Conservation (phyloP, 2,329 filamentous ascomycete species). For the Verticillium albo-atrum region DNA sequence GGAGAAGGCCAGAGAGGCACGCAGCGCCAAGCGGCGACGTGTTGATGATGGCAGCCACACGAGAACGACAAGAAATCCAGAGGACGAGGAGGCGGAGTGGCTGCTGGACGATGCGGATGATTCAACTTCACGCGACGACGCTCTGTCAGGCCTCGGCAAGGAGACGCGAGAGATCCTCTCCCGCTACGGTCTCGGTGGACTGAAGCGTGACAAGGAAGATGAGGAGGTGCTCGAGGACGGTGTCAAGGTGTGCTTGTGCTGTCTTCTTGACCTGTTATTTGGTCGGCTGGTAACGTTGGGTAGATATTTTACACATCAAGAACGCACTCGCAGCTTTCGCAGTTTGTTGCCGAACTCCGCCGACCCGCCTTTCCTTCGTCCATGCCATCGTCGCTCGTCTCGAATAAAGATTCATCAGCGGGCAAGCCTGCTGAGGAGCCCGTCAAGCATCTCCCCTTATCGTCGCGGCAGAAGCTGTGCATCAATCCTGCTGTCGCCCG, state of each 20-base stretch:
- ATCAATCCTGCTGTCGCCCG: constrained; percentile 80
- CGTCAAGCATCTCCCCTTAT: constrained; percentile 77
- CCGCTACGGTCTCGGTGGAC: constrained; percentile 48
- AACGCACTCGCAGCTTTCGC: constrained; percentile 86
- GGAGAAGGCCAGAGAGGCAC: constrained; percentile 52
- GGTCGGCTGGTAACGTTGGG: constrained; percentile 22
- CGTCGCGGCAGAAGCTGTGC: constrained; percentile 82
- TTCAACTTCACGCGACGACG: constrained; percentile 25
- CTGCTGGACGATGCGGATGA: constrained; percentile 68
- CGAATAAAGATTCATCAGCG: constrained; percentile 1
- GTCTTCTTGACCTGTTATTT: not conserved
- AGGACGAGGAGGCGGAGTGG: constrained; percentile 65
- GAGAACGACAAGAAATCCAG: constrained; percentile 14
- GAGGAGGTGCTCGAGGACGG: constrained; percentile 53
- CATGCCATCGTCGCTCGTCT: constrained; percentile 41
- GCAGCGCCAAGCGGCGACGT: constrained; percentile 41
- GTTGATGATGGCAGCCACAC: constrained; percentile 27
- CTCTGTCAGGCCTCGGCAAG: constrained; percentile 59
- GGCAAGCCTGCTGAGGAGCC: constrained; percentile 22
- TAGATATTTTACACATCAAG: constrained; percentile 87
- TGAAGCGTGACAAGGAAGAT: constrained; percentile 29
- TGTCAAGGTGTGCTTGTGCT: constrained; percentile 51
- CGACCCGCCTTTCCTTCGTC: constrained; percentile 75
- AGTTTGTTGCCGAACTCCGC: constrained; percentile 79
- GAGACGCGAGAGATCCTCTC: constrained; percentile 73